Evolutionary conservation across 2,329 filamentous ascomycete species (phyloP).

Genomic region (Didymella segeticola): DNA sequence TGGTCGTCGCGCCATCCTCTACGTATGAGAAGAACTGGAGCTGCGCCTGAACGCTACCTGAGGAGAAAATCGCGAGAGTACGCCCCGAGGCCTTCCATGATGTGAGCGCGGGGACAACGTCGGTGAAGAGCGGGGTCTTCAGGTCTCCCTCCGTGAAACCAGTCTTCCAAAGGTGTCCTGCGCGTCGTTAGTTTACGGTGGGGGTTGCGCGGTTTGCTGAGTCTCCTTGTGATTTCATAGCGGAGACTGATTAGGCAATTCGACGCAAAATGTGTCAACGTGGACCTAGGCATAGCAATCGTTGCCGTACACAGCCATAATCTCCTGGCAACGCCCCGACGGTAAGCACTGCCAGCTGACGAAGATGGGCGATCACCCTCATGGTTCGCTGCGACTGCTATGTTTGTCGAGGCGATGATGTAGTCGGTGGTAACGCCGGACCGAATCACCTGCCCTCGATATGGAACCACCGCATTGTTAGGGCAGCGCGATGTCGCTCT

Average conservation of each 20-base stretch:
- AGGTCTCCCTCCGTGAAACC: conserved; percentile 75
- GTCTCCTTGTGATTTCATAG: conserved; percentile 16
- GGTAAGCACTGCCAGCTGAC: conserved; percentile 1
- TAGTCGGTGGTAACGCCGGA: conserved; percentile 27
- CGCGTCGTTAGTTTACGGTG: conserved; percentile 31
- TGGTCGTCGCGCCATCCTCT: conserved; percentile 44
- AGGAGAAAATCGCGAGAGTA: conserved; percentile 78
- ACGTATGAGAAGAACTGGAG: conserved; percentile 77
- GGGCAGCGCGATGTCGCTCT: conserved; percentile 30
- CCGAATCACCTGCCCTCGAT: conserved; percentile 30
- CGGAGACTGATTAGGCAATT: conserved; percentile 18
- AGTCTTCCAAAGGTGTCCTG: conserved; percentile 74
- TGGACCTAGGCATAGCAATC: not conserved
- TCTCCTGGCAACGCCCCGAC: not conserved
- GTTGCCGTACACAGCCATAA: conserved; percentile 6
- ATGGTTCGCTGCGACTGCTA: conserved; percentile 25
- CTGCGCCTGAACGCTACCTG: conserved; percentile 80
- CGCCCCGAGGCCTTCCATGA: conserved; percentile 64
- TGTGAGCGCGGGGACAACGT: conserved; percentile 70
- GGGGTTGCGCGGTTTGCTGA: conserved; percentile 8
- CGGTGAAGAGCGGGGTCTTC: conserved; percentile 74
- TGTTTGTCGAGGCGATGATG: conserved; percentile 35
- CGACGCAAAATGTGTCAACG: conserved; percentile 9
- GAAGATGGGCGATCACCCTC: conserved; percentile 13
- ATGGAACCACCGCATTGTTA: conserved; percentile 21